phyloP scores from a whole-genome alignment of 345 rosid species.

The Gossypium australe region DNA sequence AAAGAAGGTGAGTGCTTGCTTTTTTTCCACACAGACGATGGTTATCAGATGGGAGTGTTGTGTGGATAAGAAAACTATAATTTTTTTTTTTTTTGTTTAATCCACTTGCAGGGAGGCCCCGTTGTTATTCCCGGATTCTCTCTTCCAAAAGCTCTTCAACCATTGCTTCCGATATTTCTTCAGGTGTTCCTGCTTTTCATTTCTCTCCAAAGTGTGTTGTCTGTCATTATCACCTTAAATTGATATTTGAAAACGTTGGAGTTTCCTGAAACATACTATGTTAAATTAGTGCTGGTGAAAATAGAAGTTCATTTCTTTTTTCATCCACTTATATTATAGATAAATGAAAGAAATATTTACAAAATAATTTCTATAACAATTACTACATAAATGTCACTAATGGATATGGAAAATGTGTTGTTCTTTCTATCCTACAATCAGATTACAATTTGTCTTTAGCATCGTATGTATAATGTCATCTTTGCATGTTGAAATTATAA shows the following conservation, averaged over 20 bases:
- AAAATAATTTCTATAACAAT: background rate
- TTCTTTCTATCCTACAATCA: background rate
- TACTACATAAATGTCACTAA: background rate
- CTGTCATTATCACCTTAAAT: background rate
- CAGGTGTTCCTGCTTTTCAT: conserved; percentile 47
- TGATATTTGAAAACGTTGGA: background rate
- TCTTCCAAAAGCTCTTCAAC: conserved; percentile 91
- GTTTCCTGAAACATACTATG: background rate
- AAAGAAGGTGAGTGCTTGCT: conserved; percentile 56
- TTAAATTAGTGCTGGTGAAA: background rate
- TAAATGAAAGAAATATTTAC: background rate
- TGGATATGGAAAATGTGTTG: background rate
- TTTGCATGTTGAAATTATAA: background rate
- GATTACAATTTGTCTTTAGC: background rate
- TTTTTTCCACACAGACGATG: conserved; percentile 1
- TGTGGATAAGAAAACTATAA: conserved; percentile 5
- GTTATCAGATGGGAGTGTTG: background rate
- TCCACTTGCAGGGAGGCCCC: conserved; percentile 71
- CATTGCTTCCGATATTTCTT: conserved; percentile 86
- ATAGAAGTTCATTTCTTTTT: background rate
- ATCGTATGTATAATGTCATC: background rate
- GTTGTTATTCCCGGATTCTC: conserved; percentile 88
- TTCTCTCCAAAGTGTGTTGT: background rate
- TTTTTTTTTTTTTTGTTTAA: conserved; percentile 5
- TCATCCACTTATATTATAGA: background rate